Evolutionary conservation across 805 yeast species (phyloP), one percentile per base, ranked within the genome.

Genomic region (Wickerhamiella cacticola): DNA sequence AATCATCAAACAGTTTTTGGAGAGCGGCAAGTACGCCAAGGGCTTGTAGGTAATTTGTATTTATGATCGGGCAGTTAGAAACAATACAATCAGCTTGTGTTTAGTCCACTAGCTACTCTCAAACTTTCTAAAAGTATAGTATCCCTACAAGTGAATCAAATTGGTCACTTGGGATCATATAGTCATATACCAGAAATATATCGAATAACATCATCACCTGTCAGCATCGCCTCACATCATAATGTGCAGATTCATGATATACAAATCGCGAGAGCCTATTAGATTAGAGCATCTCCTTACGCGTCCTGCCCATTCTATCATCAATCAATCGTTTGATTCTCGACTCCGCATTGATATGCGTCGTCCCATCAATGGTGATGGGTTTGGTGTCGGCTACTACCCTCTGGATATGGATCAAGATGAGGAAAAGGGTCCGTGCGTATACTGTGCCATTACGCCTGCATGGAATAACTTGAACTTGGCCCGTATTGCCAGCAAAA

Each of bases 311-410:
- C 98, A 92, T 62, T 87, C 96, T 3, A 92, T 92, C 59, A 92
- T 92, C 62, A 89, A 89, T 63, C 98, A 92, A 61, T 84, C 95
- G 2, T 92, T 83, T 59, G 98, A 92, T 62, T 79, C 92, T 35
- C 67, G 98, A 43, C 70, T 92, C 34, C 71, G 98, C 48, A 70
- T 92, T 15, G 97, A 92, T 59, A 80, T 78, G 57, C 69, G 94
- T 54, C 76, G 95, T 46, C 97, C 98, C 1, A 85, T 92, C 56
- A 92, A 92, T 62, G 98, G 98, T 36, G 98, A 92, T 64, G 98
- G 98, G 0, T 92, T 92, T 63, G 98, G 98, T 1, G 89, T 92
- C 19, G 97, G 97, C 0, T 92, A 92, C 66, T 92, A 92, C 60
- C 67, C 71, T 10, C 57, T 68, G n/a, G 82, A 76, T 40, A 66